Evolutionary conservation across 176 grass and related monocot species (phyloP).

Genomic region (Typha latifolia): DNA sequence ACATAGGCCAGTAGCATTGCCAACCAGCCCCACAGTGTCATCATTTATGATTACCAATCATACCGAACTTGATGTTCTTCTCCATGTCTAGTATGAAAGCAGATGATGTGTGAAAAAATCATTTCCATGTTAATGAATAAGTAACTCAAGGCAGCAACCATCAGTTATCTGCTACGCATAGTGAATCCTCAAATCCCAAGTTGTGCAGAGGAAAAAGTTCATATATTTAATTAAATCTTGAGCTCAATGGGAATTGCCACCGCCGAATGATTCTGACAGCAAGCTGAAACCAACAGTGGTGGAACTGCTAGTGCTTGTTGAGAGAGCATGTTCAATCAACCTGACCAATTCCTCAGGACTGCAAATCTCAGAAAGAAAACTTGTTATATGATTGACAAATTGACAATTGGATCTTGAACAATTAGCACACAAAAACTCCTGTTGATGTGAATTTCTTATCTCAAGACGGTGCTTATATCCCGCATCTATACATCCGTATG

Average conservation of each 20-base stretch:
- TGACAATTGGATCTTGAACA: conserved; percentile 34
- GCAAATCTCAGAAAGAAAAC: conserved; percentile 22
- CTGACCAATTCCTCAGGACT: conserved; percentile 53
- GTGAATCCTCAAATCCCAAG: neutral
- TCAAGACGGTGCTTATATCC: conserved; percentile 6
- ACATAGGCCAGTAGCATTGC: no score
- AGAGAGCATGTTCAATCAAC: conserved; percentile 37
- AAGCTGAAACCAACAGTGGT: neutral
- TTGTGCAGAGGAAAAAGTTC: neutral
- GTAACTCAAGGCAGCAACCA: no score
- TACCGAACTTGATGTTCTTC: no score
- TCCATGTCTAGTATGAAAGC: no score
- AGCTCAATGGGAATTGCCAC: conserved; percentile 6
- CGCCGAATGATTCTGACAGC: neutral
- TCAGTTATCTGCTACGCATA: no score
- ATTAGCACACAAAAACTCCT: conserved; percentile 34
- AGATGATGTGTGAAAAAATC: no score
- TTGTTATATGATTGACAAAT: conserved; percentile 31
- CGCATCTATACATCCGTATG: conserved; percentile 35
- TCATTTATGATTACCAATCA: no score
- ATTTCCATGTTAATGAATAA: no score
- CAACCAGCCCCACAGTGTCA: no score
- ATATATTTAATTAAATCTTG: neutral
- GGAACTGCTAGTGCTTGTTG: neutral
- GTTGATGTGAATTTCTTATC: conserved; percentile 6